A percentile compares a stretch with the other conserved stretches of the same genome.
These are phyloP conservation scores for Massospora cicadina DNA, from an alignment of 371 early-diverging fungal species.

Conservation along the genomic window DNA sequence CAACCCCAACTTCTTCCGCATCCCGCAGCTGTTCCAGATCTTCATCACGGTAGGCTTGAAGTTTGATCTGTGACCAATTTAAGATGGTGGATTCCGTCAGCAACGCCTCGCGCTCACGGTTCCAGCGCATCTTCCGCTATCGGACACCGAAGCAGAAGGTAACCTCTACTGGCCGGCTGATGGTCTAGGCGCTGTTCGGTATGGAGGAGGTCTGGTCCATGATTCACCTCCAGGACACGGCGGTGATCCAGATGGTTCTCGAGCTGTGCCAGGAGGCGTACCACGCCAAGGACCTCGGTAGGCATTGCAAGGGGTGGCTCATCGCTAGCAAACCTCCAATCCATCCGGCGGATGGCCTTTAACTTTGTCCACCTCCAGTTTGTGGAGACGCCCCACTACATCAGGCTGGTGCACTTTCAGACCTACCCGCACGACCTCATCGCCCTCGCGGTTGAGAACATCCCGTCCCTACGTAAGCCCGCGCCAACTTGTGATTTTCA, in stretches of 20 bases:
- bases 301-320: background rate
- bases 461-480: constrained; percentile 4
- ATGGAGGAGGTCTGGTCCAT: background rate
- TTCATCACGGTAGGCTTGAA: background rate
- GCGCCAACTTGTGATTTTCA: background rate
- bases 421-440: background rate
- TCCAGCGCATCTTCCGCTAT: background rate
- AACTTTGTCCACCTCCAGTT: background rate
- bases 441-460: background rate
- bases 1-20: background rate
- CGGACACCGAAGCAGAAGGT: background rate
- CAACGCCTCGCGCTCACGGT: background rate
- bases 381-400: background rate
- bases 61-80: background rate
- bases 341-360: background rate
- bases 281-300: background rate
- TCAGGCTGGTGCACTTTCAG: constrained; percentile 3
- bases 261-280: background rate
- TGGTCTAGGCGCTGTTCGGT: background rate
- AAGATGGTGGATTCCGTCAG: background rate
- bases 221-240: constrained; percentile 1
- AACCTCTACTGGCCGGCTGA: background rate
- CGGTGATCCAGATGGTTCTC: background rate
- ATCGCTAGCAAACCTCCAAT: background rate
- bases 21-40: constrained; percentile 3